Conservation (phyloP, 176 grass and related monocot species). For the Musa acuminata region DNA sequence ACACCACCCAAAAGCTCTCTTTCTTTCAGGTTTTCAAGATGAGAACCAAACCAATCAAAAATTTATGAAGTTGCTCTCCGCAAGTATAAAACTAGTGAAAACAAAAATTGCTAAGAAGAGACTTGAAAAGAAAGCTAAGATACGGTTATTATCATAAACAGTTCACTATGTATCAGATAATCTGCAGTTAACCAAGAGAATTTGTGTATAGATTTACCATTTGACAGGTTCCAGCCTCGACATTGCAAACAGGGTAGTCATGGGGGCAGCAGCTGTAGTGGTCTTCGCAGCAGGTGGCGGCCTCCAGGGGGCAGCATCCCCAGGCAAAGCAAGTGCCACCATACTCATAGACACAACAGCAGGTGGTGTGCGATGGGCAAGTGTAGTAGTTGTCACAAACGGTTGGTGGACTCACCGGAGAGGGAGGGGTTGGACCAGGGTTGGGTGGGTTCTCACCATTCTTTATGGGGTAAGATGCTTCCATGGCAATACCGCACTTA, state of each 20-base stretch:
- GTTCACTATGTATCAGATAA: too few species aligned
- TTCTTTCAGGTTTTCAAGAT: too few species aligned
- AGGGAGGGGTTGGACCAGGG: slow-evolving; percentile 10
- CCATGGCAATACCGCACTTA: slow-evolving; percentile 7
- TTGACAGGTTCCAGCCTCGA: slow-evolving; percentile 8
- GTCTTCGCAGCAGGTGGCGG: slow-evolving; percentile 12
- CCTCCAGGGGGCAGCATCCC: slow-evolving; percentile 15
- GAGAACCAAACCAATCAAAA: too few species aligned
- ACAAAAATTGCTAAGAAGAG: background rate
- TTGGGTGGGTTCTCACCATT: background rate
- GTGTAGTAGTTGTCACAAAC: slow-evolving; percentile 7
- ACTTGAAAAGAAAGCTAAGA: background rate
- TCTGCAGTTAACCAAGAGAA: too few species aligned
- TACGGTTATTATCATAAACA: too few species aligned
- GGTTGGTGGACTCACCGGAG: background rate
- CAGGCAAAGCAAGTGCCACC: slow-evolving; percentile 4
- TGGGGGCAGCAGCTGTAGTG: slow-evolving; percentile 21
- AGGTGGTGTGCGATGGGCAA: slow-evolving; percentile 7
- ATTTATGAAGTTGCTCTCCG: too few species aligned
- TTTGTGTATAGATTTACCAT: background rate
- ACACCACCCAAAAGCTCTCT: too few species aligned
- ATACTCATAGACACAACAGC: too few species aligned
- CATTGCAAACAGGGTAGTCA: slow-evolving; percentile 17
- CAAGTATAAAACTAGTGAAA: background rate
- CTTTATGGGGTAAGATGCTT: slow-evolving; percentile 13